Evolutionary conservation across 805 yeast genomes (phyloP).

Genomic region (Schwanniomyces occidentalis): DNA sequence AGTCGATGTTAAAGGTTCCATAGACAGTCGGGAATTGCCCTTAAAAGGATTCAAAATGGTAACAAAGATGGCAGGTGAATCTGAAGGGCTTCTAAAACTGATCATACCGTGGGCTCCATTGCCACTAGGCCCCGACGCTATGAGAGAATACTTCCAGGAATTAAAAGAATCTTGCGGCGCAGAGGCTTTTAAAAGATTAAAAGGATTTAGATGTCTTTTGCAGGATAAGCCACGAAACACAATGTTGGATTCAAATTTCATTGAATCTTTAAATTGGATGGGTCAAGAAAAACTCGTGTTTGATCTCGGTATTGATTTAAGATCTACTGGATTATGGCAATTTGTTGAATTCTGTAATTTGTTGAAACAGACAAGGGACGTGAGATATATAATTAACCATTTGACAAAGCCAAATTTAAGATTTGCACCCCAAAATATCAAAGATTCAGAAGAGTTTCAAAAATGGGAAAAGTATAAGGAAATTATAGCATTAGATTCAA

Average conservation of each 20-base stretch:
- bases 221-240: constrained; percentile 44
- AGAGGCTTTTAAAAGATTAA: constrained; percentile 16
- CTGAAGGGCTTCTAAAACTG: constrained; percentile 23
- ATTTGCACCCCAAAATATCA: constrained; percentile 3
- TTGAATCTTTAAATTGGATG: constrained; percentile 36
- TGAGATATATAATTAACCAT: constrained; percentile 41
- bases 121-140: constrained; percentile 25
- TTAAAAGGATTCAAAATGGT: constrained; percentile 22
- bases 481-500: constrained; percentile 13
- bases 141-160: constrained; percentile 16
- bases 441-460: constrained; percentile 10
- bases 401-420: constrained; percentile 40
- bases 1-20: constrained; percentile 26
- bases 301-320: constrained; percentile 45
- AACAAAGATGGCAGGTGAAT: constrained; percentile 23
- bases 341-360: constrained; percentile 34
- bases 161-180: constrained; percentile 10
- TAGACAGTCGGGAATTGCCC: constrained; percentile 1
- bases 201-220: constrained; percentile 44
- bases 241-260: constrained; percentile 26
- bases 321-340: constrained; percentile 39
- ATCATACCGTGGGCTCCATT: constrained; percentile 50
- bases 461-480: constrained; percentile 22
- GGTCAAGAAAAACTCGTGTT: constrained; percentile 28
- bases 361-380: constrained; percentile 22